Percentiles rank a stretch among this genome's conserved stretches.
Evolutionary conservation across 2,329 filamentous ascomycete species (phyloP).

Genomic region (Fusarium torreyae): DNA sequence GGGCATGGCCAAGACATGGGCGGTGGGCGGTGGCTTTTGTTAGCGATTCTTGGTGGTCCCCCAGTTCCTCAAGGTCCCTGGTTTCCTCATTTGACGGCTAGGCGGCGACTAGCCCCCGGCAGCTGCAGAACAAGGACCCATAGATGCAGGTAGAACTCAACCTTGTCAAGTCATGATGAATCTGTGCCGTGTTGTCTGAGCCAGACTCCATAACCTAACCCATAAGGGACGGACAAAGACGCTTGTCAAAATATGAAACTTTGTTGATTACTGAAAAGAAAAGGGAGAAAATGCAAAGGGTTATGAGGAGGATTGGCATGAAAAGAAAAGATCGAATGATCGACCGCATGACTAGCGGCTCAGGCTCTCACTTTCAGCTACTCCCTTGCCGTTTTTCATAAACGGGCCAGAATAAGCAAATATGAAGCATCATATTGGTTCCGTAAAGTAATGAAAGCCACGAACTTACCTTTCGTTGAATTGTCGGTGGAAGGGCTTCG

Average conservation of each 20-base stretch:
- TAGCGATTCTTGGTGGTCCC: constrained; percentile 33
- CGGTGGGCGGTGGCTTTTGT: constrained; percentile 42
- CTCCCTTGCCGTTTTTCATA: constrained; percentile 24
- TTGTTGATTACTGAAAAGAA: constrained; percentile 14
- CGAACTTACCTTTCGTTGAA: constrained; percentile 71
- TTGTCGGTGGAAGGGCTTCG: constrained; percentile 67
- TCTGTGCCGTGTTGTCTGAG: constrained; percentile 21
- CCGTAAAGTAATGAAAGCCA: constrained; percentile 27
- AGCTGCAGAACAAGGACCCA: constrained; percentile 38
- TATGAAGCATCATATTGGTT: constrained; percentile 9
- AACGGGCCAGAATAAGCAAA: constrained; percentile 18
- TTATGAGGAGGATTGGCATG: constrained; percentile 15
- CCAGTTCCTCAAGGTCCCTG: constrained; percentile 32
- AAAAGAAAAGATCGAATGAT: constrained; percentile 18
- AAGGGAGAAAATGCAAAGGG: constrained; percentile 1
- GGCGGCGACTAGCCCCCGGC: constrained; percentile 48
- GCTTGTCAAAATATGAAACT: constrained; percentile 29
- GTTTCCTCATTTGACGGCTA: constrained; percentile 37
- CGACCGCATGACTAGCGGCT: constrained; percentile 23
- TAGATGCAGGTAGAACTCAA: constrained; percentile 32
- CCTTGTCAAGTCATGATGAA: constrained; percentile 39
- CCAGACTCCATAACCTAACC: constrained; percentile 33
- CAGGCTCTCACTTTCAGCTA: constrained; percentile 5
- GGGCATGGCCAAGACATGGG: constrained; percentile 41
- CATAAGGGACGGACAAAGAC: constrained; percentile 26